Conservation (phyloP, 371 early-diverging fungal genomes). For the Paramicrosporidium saccamoebae region DNA sequence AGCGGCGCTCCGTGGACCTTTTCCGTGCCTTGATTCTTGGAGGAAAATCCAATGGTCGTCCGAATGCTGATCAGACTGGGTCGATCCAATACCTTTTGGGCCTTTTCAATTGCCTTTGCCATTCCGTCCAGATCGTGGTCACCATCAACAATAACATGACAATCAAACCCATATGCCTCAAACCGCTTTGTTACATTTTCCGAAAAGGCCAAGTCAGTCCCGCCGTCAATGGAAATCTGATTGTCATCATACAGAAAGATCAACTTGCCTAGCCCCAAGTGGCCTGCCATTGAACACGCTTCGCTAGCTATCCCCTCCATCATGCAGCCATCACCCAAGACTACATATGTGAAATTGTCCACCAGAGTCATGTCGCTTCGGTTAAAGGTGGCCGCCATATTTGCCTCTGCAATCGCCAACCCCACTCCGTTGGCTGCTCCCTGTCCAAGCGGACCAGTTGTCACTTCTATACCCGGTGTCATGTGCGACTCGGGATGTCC, state of each 20-base stretch:
- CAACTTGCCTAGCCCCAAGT: slow-evolving; percentile 75
- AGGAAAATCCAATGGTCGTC: slow-evolving; percentile 54
- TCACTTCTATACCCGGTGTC: slow-evolving; percentile 77
- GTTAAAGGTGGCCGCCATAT: slow-evolving; percentile 68
- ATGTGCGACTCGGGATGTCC: slow-evolving; percentile 72
- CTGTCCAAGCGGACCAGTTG: slow-evolving; percentile 98
- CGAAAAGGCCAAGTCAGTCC: slow-evolving; percentile 56
- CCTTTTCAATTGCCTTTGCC: slow-evolving; percentile 28
- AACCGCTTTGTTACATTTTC: slow-evolving; percentile 75
- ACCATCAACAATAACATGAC: slow-evolving; percentile 38
- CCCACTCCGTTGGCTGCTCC: slow-evolving; percentile 90
- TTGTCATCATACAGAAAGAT: slow-evolving; percentile 93
- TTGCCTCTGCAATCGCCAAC: slow-evolving; percentile 64
- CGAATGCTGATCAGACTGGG: slow-evolving; percentile 57
- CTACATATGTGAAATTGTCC: slow-evolving; percentile 49
- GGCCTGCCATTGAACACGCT: slow-evolving; percentile 90
- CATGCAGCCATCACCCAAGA: slow-evolving; percentile 94
- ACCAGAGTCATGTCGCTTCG: slow-evolving; percentile 39
- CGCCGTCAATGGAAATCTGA: slow-evolving; percentile 79
- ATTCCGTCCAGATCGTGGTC: slow-evolving; percentile 38
- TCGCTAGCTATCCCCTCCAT: slow-evolving; percentile 95
- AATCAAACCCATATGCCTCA: slow-evolving; percentile 81
- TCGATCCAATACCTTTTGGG: slow-evolving; percentile 45
- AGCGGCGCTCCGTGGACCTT: slow-evolving; percentile 74
- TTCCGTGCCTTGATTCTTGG: slow-evolving; percentile 46